phyloP scores from a whole-genome alignment of 176 grass and related monocot species.

The Musa beccarii region DNA sequence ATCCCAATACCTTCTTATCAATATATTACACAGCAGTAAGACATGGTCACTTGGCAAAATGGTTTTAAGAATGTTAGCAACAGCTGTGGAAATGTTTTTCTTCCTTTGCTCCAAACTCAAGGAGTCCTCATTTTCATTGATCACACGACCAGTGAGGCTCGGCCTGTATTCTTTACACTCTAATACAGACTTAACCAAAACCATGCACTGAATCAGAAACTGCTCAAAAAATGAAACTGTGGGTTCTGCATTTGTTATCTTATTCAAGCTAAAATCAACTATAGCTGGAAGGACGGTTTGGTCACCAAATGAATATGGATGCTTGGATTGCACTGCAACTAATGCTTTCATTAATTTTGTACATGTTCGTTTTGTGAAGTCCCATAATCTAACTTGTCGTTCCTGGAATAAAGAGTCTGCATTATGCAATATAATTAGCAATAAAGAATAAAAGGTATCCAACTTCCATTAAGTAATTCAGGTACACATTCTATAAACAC shows the following conservation, averaged over 20 bases:
- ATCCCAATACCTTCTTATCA: slow-evolving; percentile 71
- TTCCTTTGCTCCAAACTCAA: slow-evolving; percentile 78
- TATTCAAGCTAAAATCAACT: slow-evolving; percentile 79
- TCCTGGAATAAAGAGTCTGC: slow-evolving; percentile 73
- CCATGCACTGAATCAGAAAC: slow-evolving; percentile 92
- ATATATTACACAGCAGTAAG: slow-evolving; percentile 78
- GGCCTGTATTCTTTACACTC: slow-evolving; percentile 96
- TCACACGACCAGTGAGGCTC: slow-evolving; percentile 59
- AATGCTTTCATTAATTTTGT: slow-evolving; percentile 92
- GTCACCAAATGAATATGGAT: slow-evolving; percentile 90
- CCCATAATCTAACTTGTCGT: slow-evolving; percentile 64
- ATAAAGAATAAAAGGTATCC: neutral
- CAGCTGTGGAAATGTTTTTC: slow-evolving; percentile 63
- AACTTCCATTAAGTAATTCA: neutral
- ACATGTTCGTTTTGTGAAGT: slow-evolving; percentile 79
- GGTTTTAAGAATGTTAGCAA: slow-evolving; percentile 60
- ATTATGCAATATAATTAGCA: slow-evolving; percentile 21
- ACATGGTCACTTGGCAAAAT: slow-evolving; percentile 70
- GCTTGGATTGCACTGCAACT: slow-evolving; percentile 58
- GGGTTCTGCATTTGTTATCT: slow-evolving; percentile 81
- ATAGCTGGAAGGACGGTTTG: slow-evolving; percentile 55
- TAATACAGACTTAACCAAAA: slow-evolving; percentile 74
- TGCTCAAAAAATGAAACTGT: slow-evolving; percentile 60
- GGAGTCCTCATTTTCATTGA: slow-evolving; percentile 43
- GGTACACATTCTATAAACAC: neutral